Base-by-base conservation (phyloP, 1,284 basidiomycete species). In the Papiliotrema laurentii region DNA sequence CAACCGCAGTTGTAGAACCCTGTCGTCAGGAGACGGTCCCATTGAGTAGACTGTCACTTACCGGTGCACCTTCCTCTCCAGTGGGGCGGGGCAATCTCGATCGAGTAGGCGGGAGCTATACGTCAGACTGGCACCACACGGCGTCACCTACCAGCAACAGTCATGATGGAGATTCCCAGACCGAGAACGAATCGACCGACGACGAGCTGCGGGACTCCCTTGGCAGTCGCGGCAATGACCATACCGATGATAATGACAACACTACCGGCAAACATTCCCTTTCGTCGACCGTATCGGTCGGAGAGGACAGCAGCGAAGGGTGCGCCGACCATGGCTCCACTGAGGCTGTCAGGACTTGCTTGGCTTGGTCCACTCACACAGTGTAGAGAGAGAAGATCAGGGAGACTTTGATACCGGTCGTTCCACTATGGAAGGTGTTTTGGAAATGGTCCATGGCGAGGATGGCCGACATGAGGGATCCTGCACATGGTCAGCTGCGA, bases 61-160 rank as follows among this genome's bases (percentile, higher is more conserved):
- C 47, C 49, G 21, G 43, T 46, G 39, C 43, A 51, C 14, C 50
- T n/a, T 45, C 81, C 81, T 57, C 82, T 75, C 82, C 81, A 83
- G 67, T 82, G 80, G 16, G 81, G 81, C 33, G 81, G 81, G 10
- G 80, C 77, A 69, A 83, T 79, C 60, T 83, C 77, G 45, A 75
- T 71, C 24, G 71, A 74, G 63, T 78, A 78, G 9, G 75, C 70
- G 5, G 80, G 79, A 7, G 79, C 79, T 73, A 40, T 77, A 58
- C 63, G 50, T 78, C 41, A 71, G 59, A 1, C 69, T 64, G 24
- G 73, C 67, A 4, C 68, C 74, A 18, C 62, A 47, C 58, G 19
- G 37, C 37, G 5, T 18, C 30, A 33, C 30, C n/a, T n/a, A n/a
- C n/a, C 45, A 19, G 45, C 45, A 14, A 46, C 45, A 4, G 45